Percentiles rank a stretch among this genome's conserved stretches.
These are phyloP conservation scores for Phytophthora cajani DNA, from an alignment of 352 stramenopile genomes.

Conservation along the genomic window DNA sequence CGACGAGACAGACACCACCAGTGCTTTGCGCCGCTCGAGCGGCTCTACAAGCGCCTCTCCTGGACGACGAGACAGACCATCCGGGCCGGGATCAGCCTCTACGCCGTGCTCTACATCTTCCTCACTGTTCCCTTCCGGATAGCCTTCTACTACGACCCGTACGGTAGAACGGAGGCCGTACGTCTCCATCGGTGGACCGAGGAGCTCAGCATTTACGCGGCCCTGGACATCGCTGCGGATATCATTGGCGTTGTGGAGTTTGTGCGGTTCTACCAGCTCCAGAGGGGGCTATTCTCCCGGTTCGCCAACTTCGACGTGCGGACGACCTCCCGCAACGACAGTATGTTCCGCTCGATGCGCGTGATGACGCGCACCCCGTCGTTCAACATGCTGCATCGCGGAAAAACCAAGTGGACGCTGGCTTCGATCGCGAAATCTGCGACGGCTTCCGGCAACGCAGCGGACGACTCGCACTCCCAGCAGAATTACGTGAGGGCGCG, in stretches of 20 bases:
- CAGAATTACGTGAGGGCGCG: constrained; percentile 12
- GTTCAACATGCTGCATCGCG: constrained; percentile 3
- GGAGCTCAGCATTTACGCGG: constrained; percentile 18
- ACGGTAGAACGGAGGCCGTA: background rate
- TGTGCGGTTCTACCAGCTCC: constrained; percentile 15
- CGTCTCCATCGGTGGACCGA: constrained; percentile 13
- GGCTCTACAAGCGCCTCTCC: constrained; percentile 9
- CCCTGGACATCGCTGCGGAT: constrained; percentile 20
- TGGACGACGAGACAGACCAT: constrained; percentile 27
- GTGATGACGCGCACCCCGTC: constrained; percentile 11
- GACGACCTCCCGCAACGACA: background rate
- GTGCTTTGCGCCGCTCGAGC: background rate
- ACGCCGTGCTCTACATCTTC: constrained; percentile 26
- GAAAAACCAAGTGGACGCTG: constrained; percentile 31
- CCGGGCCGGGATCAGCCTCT: constrained; percentile 15
- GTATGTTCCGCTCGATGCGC: background rate
- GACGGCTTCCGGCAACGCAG: background rate
- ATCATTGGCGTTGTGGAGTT: constrained; percentile 27
- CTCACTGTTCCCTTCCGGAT: constrained; percentile 30
- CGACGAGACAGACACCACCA: constrained; percentile 4
- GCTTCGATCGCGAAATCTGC: constrained; percentile 10
- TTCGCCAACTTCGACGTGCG: constrained; percentile 19
- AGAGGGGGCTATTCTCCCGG: constrained; percentile 8
- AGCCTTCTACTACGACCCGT: constrained; percentile 34
- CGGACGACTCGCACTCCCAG: constrained; percentile 7